Evolutionary conservation across 1,284 basidiomycete genomes (phyloP).

Genomic region (Trichosporon sp.): DNA sequence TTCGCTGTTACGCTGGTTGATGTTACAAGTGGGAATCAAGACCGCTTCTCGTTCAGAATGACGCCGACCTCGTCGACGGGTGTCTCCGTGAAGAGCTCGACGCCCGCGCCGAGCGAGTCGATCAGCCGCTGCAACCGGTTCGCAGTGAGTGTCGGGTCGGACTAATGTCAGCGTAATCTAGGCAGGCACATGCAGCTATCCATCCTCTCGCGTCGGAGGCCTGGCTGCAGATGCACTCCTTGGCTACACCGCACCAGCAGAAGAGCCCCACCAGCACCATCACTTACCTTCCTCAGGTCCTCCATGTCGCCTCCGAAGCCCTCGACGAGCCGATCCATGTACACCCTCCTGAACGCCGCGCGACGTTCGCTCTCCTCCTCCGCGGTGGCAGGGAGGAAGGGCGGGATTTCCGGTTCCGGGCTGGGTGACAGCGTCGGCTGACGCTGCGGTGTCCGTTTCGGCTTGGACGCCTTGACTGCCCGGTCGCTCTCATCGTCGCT

Average conservation of each 20-base stretch:
- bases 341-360: constrained; percentile 42
- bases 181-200: too few species aligned
- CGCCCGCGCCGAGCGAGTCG: constrained; percentile 37
- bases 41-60: constrained; percentile 22
- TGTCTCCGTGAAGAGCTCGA: constrained; percentile 42
- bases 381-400: constrained; percentile 16
- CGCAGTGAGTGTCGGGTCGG: constrained; percentile 41
- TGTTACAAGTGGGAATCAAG: neutral
- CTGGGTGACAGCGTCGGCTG: constrained; percentile 22
- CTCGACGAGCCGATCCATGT: constrained; percentile 49
- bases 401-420: constrained; percentile 23
- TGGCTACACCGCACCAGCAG: too few species aligned
- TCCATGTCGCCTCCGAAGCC: constrained; percentile 48
- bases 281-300: constrained; percentile 42
- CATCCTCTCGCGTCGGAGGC: too few species aligned
- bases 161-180: constrained; percentile 19
- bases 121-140: constrained; percentile 44
- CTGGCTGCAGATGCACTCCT: too few species aligned
- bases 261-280: too few species aligned
- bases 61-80: constrained; percentile 40
- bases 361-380: constrained; percentile 36
- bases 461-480: neutral
- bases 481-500: neutral
- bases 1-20: neutral
- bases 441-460: constrained; percentile 5